Percentiles rank a stretch among this genome's conserved stretches.
Conservation (phyloP, 176 grass and related monocot species). For the Triticum aestivum region IWGSC_CS_RefSeq_v2.1 NC_057811.1:394304343-394304842, state of each 20-base stretch:
- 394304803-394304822: background rate
- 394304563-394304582: constrained; percentile 10
- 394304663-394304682: constrained; percentile 26
- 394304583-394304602: constrained; percentile 5
- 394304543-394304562: background rate
- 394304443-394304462: background rate
- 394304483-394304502: background rate
- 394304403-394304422: background rate
- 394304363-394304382: constrained; percentile 64
- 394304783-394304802: background rate
- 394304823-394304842: background rate
- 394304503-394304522: background rate
- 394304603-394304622: constrained; percentile 2
- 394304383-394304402: constrained; percentile 52
- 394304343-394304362: constrained; percentile 77
- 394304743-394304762: constrained; percentile 4
- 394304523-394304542: constrained; percentile 2
- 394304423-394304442: background rate
- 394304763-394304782: background rate
- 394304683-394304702: background rate
- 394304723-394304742: constrained; percentile 15
- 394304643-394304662: background rate
- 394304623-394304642: background rate
- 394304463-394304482: background rate
- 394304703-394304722: background rate